Conservation (phyloP, 345 rosid genomes). For the Euphorbia lathyris region DNA sequence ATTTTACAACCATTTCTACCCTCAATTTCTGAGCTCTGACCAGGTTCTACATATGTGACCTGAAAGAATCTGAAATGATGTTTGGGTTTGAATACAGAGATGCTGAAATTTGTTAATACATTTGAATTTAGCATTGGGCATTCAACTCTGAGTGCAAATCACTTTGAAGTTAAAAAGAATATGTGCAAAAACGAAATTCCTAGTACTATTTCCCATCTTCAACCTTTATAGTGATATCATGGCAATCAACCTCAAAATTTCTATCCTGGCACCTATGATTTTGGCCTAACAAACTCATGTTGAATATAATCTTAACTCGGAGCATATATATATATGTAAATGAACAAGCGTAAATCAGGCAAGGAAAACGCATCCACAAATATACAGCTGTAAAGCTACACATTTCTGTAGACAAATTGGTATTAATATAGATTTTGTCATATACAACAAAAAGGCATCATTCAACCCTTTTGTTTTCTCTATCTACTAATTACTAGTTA, state of each 20-base stretch:
- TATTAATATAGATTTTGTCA: neutral
- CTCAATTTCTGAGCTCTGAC: slow-evolving; percentile 52
- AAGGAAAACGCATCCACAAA: neutral
- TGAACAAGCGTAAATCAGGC: neutral
- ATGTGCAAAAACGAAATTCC: neutral
- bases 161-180: neutral
- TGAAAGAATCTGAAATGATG: slow-evolving; percentile 37
- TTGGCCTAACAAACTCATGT: neutral
- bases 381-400: neutral
- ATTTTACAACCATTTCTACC: slow-evolving; percentile 47
- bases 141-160: neutral
- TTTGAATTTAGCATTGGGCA: neutral
- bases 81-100: slow-evolving; percentile 20
- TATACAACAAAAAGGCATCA: too few species aligned
- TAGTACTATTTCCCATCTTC: neutral
- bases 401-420: neutral
- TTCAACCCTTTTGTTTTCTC: neutral
- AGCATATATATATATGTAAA: neutral
- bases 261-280: neutral
- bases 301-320: neutral
- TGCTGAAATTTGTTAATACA: neutral
- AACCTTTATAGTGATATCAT: neutral
- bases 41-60: slow-evolving; percentile 82
- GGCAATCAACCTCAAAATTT: slow-evolving; percentile 1
- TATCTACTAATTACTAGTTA: neutral